Evolutionary conservation across 805 yeast genomes (phyloP).

Genomic region (Starmerella asiatica): DNA sequence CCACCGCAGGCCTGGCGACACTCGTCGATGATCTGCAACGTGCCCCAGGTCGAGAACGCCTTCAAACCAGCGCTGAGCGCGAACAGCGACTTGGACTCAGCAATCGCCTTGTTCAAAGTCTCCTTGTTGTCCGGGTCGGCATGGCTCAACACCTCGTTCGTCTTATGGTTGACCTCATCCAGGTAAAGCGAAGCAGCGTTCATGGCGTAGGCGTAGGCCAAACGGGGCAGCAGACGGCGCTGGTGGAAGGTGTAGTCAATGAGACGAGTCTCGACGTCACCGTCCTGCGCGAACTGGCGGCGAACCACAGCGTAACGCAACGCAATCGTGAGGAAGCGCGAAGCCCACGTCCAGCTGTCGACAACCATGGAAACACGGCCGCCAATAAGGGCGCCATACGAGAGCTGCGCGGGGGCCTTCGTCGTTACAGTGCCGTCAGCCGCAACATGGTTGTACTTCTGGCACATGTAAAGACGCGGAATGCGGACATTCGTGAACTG

Average conservation of each 20-base stretch:
- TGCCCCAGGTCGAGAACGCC: slow-evolving; percentile 80
- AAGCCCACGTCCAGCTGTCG: slow-evolving; percentile 70
- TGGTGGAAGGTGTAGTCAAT: slow-evolving; percentile 84
- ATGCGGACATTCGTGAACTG: slow-evolving; percentile 74
- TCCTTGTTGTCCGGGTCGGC: slow-evolving; percentile 30
- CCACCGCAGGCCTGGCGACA: slow-evolving; percentile 93
- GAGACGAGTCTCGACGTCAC: slow-evolving; percentile 50
- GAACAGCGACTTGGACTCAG: slow-evolving; percentile 61
- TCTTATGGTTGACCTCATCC: slow-evolving; percentile 35
- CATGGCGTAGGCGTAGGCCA: slow-evolving; percentile 66
- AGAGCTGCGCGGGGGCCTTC: slow-evolving; percentile 78
- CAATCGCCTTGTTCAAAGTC: slow-evolving; percentile 37
- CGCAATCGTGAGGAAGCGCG: slow-evolving; percentile 72
- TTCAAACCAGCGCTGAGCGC: slow-evolving; percentile 77
- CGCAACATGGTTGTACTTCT: slow-evolving; percentile 61
- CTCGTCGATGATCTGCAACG: slow-evolving; percentile 69
- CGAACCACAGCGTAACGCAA: slow-evolving; percentile 80
- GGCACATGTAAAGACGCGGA: slow-evolving; percentile 72
- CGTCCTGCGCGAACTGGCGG: slow-evolving; percentile 57
- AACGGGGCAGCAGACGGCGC: slow-evolving; percentile 69
- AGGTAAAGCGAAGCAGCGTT: slow-evolving; percentile 57
- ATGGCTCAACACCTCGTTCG: slow-evolving; percentile 33
- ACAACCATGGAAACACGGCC: slow-evolving; percentile 86
- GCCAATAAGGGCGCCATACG: slow-evolving; percentile 73
- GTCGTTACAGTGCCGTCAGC: slow-evolving; percentile 55